Percentiles rank a stretch among this genome's conserved stretches.
These are phyloP conservation scores for Calonectria fujianensis DNA, from an alignment of 2,329 filamentous ascomycete genomes.

Conservation along the genomic window DNA sequence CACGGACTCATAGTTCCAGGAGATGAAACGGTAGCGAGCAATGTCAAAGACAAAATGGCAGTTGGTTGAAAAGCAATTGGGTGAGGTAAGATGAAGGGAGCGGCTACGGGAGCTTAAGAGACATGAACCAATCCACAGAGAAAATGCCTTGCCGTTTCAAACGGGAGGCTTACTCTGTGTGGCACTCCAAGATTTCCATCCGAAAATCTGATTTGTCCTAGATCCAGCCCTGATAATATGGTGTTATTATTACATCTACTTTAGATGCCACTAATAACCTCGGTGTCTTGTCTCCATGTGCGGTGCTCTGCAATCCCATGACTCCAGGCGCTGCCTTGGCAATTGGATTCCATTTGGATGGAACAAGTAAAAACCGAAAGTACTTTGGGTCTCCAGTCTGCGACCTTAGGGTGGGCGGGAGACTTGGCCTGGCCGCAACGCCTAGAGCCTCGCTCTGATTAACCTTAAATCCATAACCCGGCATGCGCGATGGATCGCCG, in stretches of 20 bases:
- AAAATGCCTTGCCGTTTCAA: conserved; percentile 2
- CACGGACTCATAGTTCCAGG: too few species aligned
- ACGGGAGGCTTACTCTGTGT: background rate
- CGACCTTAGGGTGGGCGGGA: background rate
- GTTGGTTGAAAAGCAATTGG: background rate
- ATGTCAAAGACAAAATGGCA: background rate
- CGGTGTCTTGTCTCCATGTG: background rate
- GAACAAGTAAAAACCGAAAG: background rate
- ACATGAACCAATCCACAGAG: background rate
- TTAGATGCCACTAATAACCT: background rate
- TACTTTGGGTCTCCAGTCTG: background rate
- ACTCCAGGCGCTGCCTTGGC: background rate
- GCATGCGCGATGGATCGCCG: too few species aligned
- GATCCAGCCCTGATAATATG: background rate
- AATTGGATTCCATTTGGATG: background rate
- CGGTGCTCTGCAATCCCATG: background rate
- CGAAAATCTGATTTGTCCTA: background rate
- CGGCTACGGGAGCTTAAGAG: background rate
- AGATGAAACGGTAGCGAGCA: background rate
- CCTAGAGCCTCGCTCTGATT: background rate
- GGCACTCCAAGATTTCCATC: background rate
- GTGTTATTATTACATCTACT: too few species aligned
- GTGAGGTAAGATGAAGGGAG: background rate
- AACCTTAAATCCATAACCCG: conserved; percentile 11
- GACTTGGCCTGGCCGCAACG: background rate